Base-by-base conservation (phyloP, 148 eudicot species). In the Fagopyrum tataricum region DNA sequence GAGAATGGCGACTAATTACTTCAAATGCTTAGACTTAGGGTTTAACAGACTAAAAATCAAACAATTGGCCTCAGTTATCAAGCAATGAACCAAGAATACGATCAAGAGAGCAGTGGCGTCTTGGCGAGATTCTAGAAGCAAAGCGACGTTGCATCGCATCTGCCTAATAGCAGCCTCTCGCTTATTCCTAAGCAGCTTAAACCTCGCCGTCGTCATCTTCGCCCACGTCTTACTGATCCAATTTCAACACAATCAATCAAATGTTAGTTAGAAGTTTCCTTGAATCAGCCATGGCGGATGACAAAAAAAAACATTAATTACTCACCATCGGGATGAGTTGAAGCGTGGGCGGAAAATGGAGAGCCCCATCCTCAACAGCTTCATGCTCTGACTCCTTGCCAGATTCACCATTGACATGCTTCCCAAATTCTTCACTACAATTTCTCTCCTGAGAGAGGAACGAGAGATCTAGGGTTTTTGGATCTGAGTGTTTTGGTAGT, bases 161-260 rank as follows among this genome's bases (percentile, higher is more conserved):
- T 86, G 97, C 71, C 77, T 85, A 0, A 96, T 84, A 67, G 83
- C 83, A 40, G 84, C 87, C 76, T 90, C 89, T 46, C 97, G 81
- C 87, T 88, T 96, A 80, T 96, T 96, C 83, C 97, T 80, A 53
- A 96, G 83, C 75, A 96, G 79, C 88, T 92, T 92, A 37, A 96
- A 85, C 74, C 99, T 80, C 43, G 99, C 92, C 46, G 85, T 91
- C 11, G 92, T 85, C 97, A 96, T 88, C 70, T 88, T 91, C 67
- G 90, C 85, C 90, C 83, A 85, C 13, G 99, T 92, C 84, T 95
- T 96, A 79, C 99, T 92, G 68, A 2, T 62, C 44, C 67, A 13
- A 76, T 53, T 68, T 15, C 37, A 55, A 11, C 59, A 42, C 10
- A 58, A 55, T 14, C 56, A 11, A 24, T 4, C 66, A 24, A 62